Evolutionary conservation across 768 basidiomycete genomes (phyloP), one percentile per base, ranked within the genome.

Genomic region (Boletus patriciae): DNA sequence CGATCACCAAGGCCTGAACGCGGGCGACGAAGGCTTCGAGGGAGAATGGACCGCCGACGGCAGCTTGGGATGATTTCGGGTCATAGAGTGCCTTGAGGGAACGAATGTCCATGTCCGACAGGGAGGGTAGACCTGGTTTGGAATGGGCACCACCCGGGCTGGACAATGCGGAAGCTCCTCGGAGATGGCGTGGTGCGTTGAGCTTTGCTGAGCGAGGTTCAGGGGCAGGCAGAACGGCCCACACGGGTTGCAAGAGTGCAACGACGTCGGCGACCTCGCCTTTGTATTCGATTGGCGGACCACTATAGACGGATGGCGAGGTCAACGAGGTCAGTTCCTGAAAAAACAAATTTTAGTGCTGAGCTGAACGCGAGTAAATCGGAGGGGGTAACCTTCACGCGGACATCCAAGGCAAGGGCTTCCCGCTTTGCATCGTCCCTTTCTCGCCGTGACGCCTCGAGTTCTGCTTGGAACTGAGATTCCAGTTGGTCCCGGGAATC

Each of bases 51-150:
- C 66, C 60, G 13, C 69, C 57, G 11, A 73, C 68, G 34, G 70
- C 68, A 60, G 70, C 66, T 63, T 54, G 71, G 50, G 62, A 48
- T 9, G 72, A 66, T 34, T 66, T 75, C 1, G 67, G 46, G 42
- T 86, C 84, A 65, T 94, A 95, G 18, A 97, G 77, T 7, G 82
- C 72, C 72, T 94, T 94, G 68, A 97, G 84, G 6, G 92, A 82
- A 11, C 91, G 88, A 18, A 95, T 86, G 69, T 96, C 92, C 67
- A 94, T 79, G 46, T 94, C 88, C 23, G 88, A 90, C 38, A 93
- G 78, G 10, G 90, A 92, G 6, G 73, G 69, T 11, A 71, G 55
- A 3, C 76, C 62, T 57, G 43, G 67, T 67, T 46, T 73, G 54
- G 65, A 64, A 49, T 66, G 65, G 49, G 46, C 42, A 25, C 66